Base-by-base conservation (phyloP, 2,329 filamentous ascomycete species). In the Xylaria polymorpha region DNA sequence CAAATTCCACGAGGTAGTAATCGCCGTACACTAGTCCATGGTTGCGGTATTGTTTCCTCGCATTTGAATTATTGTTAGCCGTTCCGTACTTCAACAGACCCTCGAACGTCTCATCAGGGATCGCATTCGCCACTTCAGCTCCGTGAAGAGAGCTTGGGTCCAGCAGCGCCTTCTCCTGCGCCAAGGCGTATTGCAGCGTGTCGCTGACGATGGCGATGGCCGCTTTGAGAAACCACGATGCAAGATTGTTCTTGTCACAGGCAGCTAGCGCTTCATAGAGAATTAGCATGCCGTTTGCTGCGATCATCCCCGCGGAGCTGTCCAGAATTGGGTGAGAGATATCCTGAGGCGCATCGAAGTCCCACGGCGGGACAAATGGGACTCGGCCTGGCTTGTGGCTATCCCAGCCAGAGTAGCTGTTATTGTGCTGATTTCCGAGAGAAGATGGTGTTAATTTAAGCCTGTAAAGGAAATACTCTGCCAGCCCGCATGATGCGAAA, bases 11-110 rank as follows among this genome's bases (percentile, higher is more conserved):
- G 7, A 51, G 15, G 18, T 51, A 51, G 25, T 51, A 51, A 15
- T 51, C 48, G 25, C 48, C 48, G n/a, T 51, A 51, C 25, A 51
- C 48, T 15, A 51, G 25, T n/a, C 48, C 48, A 32, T 51, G 48
- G 4, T 51, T 51, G 18, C 25, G n/a, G 32, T 51, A 32, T 7
- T 15, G 48, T 32, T 32, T 51, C 25, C 48, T 51, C 48, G 48
- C 48, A n/a, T 51, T 32, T n/a, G 25, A 25, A 51, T 51, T 32
- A 5, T 51, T 51, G 25, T 51, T 51, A 10, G 48, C 48, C 25
- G 48, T 51, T 4, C 48, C 48, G 15, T 51, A 51, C 32, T 51
- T 51, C 15, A 51, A 32, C 25, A 51, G 15, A 0, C 48, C 48
- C 15, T 51, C 48, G 6, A 51, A 51, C 25, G 25, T 51, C 48